These are phyloP conservation scores for Cicer bijugum DNA, from an alignment of 306 rosid genomes.

Conservation along the genomic window DNA sequence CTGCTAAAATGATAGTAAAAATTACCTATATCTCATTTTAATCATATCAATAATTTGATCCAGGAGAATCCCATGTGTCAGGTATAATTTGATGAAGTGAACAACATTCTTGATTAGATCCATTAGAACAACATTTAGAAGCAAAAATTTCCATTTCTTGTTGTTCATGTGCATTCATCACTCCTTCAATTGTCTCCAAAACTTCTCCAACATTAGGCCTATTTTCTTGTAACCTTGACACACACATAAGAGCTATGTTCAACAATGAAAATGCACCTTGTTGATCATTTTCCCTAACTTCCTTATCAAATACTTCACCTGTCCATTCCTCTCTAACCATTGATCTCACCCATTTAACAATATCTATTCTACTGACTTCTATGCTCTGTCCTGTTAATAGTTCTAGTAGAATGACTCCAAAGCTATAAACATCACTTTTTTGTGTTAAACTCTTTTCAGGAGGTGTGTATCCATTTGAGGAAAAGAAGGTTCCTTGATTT, in stretches of 20 bases:
- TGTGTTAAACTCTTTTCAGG: slow-evolving; percentile 68
- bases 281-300: slow-evolving; percentile 49
- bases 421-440: slow-evolving; percentile 67
- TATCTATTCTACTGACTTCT: slow-evolving; percentile 62
- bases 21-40: not conserved
- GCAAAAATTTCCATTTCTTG: slow-evolving; percentile 44
- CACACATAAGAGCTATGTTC: slow-evolving; percentile 58
- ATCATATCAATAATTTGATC: slow-evolving; percentile 60
- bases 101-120: slow-evolving; percentile 48
- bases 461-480: slow-evolving; percentile 62
- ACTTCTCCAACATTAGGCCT: slow-evolving; percentile 61
- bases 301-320: slow-evolving; percentile 77
- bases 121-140: slow-evolving; percentile 38
- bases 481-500: slow-evolving; percentile 41
- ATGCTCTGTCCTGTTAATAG: slow-evolving; percentile 67
- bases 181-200: slow-evolving; percentile 60
- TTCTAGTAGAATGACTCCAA: slow-evolving; percentile 70
- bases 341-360: slow-evolving; percentile 78
- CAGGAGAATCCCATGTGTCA: slow-evolving; percentile 76
- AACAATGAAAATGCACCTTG: slow-evolving; percentile 55
- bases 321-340: slow-evolving; percentile 88
- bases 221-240: slow-evolving; percentile 53
- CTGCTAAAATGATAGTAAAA: slow-evolving; percentile 6
- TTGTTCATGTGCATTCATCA: slow-evolving; percentile 49
- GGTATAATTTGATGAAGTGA: slow-evolving; percentile 65